Conservation (phyloP, 139 green algal species). For the Ettlia oleoabundans region DNA sequence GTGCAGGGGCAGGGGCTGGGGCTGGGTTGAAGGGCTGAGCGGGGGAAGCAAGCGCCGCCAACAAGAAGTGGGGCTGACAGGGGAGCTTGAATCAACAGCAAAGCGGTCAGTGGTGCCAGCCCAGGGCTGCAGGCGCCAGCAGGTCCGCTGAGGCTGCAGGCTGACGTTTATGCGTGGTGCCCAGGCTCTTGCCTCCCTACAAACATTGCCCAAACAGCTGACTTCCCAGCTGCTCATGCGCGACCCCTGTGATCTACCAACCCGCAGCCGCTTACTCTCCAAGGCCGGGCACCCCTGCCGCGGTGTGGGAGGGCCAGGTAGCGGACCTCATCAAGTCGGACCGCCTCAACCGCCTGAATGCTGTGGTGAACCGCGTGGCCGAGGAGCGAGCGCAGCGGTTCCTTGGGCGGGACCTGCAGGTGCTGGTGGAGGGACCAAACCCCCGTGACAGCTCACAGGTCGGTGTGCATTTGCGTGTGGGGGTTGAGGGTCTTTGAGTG, state of each 20-base stretch:
- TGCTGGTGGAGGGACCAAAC: slow-evolving; percentile 93
- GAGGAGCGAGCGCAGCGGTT: slow-evolving; percentile 91
- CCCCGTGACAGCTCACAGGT: slow-evolving; percentile 60
- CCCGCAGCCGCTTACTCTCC: slow-evolving; percentile 80
- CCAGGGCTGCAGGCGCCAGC: neutral
- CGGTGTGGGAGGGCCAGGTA: slow-evolving; percentile 86
- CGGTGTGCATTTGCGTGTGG: no score
- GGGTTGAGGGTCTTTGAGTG: no score
- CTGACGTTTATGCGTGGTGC: neutral
- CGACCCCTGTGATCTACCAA: no score
- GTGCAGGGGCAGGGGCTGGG: neutral
- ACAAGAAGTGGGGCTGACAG: no score
- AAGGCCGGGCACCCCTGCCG: slow-evolving; percentile 93
- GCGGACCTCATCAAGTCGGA: slow-evolving; percentile 95
- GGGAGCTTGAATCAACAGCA: no score
- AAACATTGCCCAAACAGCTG: neutral
- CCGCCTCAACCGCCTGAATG: slow-evolving; percentile 92
- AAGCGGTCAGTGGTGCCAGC: neutral
- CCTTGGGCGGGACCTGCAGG: slow-evolving; percentile 51
- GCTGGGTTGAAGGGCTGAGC: neutral
- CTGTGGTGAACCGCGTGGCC: slow-evolving; percentile 85
- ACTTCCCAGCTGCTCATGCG: neutral
- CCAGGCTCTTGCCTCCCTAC: neutral
- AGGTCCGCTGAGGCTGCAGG: neutral
- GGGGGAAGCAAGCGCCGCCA: no score